These are phyloP conservation scores for Alternaria sp. DNA, from an alignment of 2,329 filamentous ascomycete genomes.

Conservation along the genomic window DNA sequence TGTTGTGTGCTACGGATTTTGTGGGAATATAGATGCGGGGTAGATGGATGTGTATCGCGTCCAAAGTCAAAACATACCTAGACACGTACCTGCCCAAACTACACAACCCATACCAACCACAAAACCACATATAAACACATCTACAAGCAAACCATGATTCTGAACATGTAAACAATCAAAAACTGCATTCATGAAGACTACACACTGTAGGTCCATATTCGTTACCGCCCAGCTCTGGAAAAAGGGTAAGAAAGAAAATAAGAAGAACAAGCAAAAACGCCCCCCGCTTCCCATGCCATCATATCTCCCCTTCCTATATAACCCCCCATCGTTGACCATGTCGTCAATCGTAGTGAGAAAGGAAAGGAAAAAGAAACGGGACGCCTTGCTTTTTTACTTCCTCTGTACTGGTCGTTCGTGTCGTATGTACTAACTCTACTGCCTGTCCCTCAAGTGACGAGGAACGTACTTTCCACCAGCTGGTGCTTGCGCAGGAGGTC, in stretches of 20 bases:
- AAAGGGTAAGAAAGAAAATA: conserved; percentile 1
- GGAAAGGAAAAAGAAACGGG: conserved; percentile 12
- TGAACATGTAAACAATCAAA: background rate
- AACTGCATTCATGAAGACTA: conserved; percentile 18
- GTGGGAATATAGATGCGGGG: no score
- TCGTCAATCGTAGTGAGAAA: conserved; percentile 14
- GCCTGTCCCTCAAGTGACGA: conserved; percentile 42
- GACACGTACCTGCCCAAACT: background rate
- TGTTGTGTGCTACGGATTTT: no score
- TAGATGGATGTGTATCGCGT: no score
- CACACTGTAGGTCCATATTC: conserved; percentile 13
- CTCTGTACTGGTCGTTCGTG: background rate
- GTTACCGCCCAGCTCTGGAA: conserved; percentile 17
- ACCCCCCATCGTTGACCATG: conserved; percentile 1
- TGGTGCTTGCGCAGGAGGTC: conserved; percentile 34
- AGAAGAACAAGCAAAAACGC: conserved; percentile 17
- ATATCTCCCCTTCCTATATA: conserved; percentile 10
- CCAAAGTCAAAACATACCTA: no score
- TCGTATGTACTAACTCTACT: conserved; percentile 10
- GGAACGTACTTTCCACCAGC: conserved; percentile 53
- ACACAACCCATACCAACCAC: background rate
- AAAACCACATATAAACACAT: background rate
- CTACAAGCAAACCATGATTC: background rate
- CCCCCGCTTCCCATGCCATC: conserved; percentile 7
- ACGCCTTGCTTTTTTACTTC: conserved; percentile 6